phyloP scores from a whole-genome alignment of 495 filamentous ascomycete genomes.

The Sporormia fimetaria region DNA sequence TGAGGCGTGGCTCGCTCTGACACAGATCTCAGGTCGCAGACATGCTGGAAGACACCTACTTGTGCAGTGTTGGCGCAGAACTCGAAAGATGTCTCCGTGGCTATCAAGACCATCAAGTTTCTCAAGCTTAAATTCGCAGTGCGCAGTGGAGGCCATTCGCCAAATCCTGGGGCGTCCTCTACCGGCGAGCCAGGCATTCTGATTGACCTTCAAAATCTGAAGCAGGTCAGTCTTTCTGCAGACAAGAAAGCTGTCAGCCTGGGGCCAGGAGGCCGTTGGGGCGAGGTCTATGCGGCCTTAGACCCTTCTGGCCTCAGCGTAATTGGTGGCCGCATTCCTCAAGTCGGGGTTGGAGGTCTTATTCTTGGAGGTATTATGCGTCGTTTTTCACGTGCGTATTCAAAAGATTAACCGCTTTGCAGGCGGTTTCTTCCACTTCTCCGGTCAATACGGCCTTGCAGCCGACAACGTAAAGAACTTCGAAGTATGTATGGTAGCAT shows the following conservation, averaged over 20 bases:
- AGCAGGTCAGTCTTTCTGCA: neutral
- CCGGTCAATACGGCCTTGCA: slow-evolving; percentile 7
- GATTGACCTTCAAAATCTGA: slow-evolving; percentile 33
- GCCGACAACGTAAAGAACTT: slow-evolving; percentile 13
- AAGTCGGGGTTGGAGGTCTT: slow-evolving; percentile 6
- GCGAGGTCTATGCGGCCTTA: slow-evolving; percentile 3
- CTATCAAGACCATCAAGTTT: slow-evolving; percentile 21
- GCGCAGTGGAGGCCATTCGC: slow-evolving; percentile 39
- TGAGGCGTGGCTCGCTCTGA: too few species aligned
- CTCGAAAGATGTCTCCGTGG: slow-evolving; percentile 15
- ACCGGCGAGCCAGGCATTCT: slow-evolving; percentile 35
- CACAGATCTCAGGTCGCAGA: slow-evolving; percentile 21
- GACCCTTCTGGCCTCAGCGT: slow-evolving; percentile 7
- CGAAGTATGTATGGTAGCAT: slow-evolving; percentile 4
- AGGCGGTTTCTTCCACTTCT: slow-evolving; percentile 14
- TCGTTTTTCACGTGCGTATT: too few species aligned
- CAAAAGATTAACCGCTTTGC: neutral
- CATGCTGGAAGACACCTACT: slow-evolving; percentile 7
- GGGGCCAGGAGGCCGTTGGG: slow-evolving; percentile 10
- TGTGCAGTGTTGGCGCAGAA: slow-evolving; percentile 4
- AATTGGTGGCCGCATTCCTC: slow-evolving; percentile 1
- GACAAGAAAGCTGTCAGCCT: slow-evolving; percentile 3
- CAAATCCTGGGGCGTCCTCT: slow-evolving; percentile 35
- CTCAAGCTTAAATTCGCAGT: slow-evolving; percentile 36
- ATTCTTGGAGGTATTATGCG: slow-evolving; percentile 16